Base-by-base conservation (phyloP, 129 eudicot genomes). In the Mikania micrantha region DNA sequence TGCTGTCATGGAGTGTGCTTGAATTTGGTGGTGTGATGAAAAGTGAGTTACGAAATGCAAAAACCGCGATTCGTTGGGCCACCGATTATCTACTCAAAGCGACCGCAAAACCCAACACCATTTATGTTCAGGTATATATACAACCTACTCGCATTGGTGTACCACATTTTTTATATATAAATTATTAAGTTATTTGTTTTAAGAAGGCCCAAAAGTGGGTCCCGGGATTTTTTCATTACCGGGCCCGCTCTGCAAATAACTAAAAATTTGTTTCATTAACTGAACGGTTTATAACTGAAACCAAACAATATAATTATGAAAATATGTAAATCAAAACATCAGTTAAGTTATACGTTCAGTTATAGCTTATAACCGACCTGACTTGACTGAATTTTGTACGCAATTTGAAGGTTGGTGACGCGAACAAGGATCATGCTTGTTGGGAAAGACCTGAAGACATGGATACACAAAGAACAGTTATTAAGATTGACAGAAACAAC, bases 401-500 rank as follows among this genome's bases (percentile, higher is more conserved):
- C 13, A 57, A 58, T 29, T n/a, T 58, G 22, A n/a, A 59, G 64
- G 64, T 59, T 31, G 64, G 64, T 29, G 64, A 59, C 15, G 41
- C 64, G 15, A 59, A 59, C 64, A 59, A 59, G 8, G 64, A 59
- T 59, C 64, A 59, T 15, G 64, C 41, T 7, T 59, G 64, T 59
- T 59, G 64, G 64, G 64, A 59, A 59, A 31, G 64, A 31, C 64
- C 64, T 9, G 64, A 59, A 59, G 64, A 59, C 64, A 59, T 29
- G 64, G 64, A 59, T 31, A 59, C 64, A 59, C 64, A 59, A 59
- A 59, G 64, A 59, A 59, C 64, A 87, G 77, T 79, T 9, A 58
- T 72, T 17, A 77, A 80, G 9, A 81, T 87, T 29, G 79, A 70
- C 66, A 27, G 12, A 19, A 52, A 66, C 4, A 35, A 71, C 39